A percentile compares a stretch with the other conserved stretches of the same genome.
Conservation (phyloP, 2,329 filamentous ascomycete species). For the Cercospora canescens region DNA sequence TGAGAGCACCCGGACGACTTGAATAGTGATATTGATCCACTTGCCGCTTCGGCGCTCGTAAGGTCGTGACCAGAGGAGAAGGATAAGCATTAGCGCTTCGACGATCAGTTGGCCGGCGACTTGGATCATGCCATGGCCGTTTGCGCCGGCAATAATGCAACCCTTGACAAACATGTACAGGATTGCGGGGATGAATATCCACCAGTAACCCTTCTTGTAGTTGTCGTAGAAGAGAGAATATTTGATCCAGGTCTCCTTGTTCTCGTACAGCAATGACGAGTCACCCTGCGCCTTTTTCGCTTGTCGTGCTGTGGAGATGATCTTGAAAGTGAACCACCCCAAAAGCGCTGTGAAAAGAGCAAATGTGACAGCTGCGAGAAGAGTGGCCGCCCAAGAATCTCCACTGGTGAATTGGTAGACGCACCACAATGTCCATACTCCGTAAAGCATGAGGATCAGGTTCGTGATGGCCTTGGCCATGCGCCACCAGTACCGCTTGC, state of each 20-base stretch:
- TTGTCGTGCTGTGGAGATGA: slow-evolving; percentile 72
- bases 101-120: slow-evolving; percentile 76
- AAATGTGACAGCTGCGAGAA: slow-evolving; percentile 79
- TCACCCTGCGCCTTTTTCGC: slow-evolving; percentile 78
- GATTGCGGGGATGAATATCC: slow-evolving; percentile 89
- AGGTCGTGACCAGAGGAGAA: slow-evolving; percentile 82
- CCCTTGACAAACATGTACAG: slow-evolving; percentile 90
- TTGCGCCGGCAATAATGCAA: slow-evolving; percentile 77
- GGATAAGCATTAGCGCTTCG: slow-evolving; percentile 73
- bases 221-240: slow-evolving; percentile 97
- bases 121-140: slow-evolving; percentile 83
- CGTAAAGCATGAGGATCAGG: slow-evolving; percentile 87
- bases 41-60: slow-evolving; percentile 86
- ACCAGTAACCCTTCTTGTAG: slow-evolving; percentile 95
- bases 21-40: slow-evolving; percentile 90
- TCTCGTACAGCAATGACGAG: slow-evolving; percentile 71
- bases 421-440: slow-evolving; percentile 93
- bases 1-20: slow-evolving; percentile 83
- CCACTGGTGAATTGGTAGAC: slow-evolving; percentile 92
- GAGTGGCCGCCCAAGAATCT: slow-evolving; percentile 90
- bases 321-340: slow-evolving; percentile 80
- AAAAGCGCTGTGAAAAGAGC: slow-evolving; percentile 77
- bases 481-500: slow-evolving; percentile 93
- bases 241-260: slow-evolving; percentile 89
- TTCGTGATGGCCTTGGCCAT: slow-evolving; percentile 87